Evolutionary conservation across 495 filamentous ascomycete species (phyloP).

Genomic region (Massariosphaeria phaeospora): DNA sequence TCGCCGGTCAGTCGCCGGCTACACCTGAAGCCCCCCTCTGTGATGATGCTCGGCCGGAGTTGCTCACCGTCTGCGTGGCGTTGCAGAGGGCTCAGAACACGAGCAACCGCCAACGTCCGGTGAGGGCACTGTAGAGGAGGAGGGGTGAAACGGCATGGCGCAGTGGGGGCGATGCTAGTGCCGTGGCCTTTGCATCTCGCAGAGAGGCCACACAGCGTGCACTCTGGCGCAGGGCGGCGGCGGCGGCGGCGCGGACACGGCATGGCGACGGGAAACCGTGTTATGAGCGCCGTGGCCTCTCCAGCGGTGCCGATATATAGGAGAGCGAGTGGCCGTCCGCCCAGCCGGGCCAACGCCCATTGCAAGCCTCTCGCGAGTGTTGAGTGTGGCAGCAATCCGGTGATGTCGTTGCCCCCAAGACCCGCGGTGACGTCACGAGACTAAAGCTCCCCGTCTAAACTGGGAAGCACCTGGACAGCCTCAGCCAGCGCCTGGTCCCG

Average conservation of each 20-base stretch:
- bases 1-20: too few relatives aligned
- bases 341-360: neutral
- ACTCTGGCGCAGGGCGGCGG: neutral
- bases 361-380: neutral
- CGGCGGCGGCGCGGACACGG: slow-evolving; percentile 14
- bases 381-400: neutral
- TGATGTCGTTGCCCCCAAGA: neutral
- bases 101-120: slow-evolving; percentile 16
- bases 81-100: too few relatives aligned
- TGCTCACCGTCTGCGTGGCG: too few relatives aligned
- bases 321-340: neutral
- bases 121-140: slow-evolving; percentile 3
- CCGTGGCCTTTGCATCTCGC: neutral
- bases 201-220: neutral
- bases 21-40: too few relatives aligned
- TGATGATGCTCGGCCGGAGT: too few relatives aligned
- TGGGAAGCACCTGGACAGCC: slow-evolving; percentile 20
- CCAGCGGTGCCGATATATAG: slow-evolving; percentile 1
- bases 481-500: slow-evolving; percentile 21
- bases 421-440: slow-evolving; percentile 10
- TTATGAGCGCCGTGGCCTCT: slow-evolving; percentile 14
- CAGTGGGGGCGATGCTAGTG: neutral
- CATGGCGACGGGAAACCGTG: slow-evolving; percentile 12
- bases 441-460: slow-evolving; percentile 10
- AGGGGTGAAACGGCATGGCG: slow-evolving; percentile 14